These are phyloP conservation scores for Colletotrichum gloeosporioides DNA, from an alignment of 2,329 filamentous ascomycete genomes.

Conservation along the genomic window DNA sequence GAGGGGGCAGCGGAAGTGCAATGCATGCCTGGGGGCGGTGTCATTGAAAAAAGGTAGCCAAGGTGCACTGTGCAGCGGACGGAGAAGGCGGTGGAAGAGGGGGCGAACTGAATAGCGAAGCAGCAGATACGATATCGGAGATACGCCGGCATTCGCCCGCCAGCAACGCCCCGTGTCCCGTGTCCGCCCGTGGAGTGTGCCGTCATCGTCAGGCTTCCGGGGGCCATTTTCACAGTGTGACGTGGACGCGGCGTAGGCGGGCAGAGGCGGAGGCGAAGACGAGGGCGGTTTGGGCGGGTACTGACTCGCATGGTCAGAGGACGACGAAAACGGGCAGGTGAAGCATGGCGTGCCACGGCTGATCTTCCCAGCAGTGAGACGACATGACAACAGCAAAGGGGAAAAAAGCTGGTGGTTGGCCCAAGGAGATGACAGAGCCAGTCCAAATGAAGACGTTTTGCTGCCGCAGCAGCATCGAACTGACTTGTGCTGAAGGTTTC, in stretches of 20 bases:
- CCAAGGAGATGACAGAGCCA: not conserved
- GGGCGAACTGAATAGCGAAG: not conserved
- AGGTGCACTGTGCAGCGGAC: not conserved
- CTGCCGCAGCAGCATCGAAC: not conserved
- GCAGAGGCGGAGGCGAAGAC: not conserved
- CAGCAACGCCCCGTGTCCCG: not conserved
- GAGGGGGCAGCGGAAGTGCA: not conserved
- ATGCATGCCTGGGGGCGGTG: not conserved
- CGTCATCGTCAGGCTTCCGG: conserved; percentile 3
- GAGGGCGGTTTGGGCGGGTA: not conserved
- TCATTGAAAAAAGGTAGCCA: not conserved
- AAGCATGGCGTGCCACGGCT: conserved; percentile 7
- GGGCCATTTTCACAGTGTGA: not conserved
- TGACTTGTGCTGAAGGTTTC: not conserved
- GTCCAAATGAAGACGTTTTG: not conserved
- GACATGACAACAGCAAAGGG: not conserved
- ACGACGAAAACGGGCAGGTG: conserved; percentile 13
- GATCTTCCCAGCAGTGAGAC: not conserved
- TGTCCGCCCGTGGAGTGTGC: not conserved
- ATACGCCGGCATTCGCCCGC: conserved; percentile 14
- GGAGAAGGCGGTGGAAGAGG: not conserved
- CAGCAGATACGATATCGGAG: conserved; percentile 24
- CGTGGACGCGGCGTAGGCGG: conserved; percentile 1
- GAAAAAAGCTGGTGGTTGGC: not conserved
- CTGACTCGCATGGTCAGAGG: conserved; percentile 13